Evolutionary conservation across 2,329 filamentous ascomycete genomes (phyloP), one percentile per base, ranked within the genome.

Genomic region (Coniochaeta sp.): DNA sequence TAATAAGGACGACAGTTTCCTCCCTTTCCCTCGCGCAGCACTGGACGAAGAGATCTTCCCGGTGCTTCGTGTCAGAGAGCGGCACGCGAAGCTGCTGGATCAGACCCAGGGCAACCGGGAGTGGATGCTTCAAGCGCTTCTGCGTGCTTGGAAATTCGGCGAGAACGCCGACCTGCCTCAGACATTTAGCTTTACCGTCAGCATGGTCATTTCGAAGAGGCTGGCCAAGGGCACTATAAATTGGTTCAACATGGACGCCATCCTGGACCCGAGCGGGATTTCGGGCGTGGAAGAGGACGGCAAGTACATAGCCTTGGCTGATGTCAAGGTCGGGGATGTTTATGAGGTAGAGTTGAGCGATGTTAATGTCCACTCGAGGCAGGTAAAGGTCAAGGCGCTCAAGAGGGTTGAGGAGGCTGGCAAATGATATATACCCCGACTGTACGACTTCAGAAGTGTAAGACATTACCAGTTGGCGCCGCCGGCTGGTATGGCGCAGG

Each of bases 81-180:
- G 76, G 64, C 78, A 81, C 71, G 74, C 77, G 47, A 75, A 76
- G 34, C 64, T 72, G 1, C 72, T 84, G 38, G 72, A 73, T 64
- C 74, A 73, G 63, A 67, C 70, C n/a, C 70, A 72, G 52, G 82
- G 81, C 58, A 68, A 70, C 50, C 66, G 76, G 64, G 65, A 82
- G 65, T 87, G 82, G 82, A 78, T 84, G 55, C 73, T 84, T 55
- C 83, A 87, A 67, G 83, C 85, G 26, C 74, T 88, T 34, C 73
- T 84, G 58, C 82, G 85, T 16, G 84, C 81, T 16, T 87, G 84
- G 84, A 74, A 75, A 63, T 84, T 80, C 65, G 73, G 73, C 58
- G 80, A 85, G 67, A 61, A 58, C 36, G 47, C 58, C 24, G 58
- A 70, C 56, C 68, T 82, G 28, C 81, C 82, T n/a, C 63, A 70